Evolutionary conservation across 805 yeast genomes (phyloP).

Genomic region (Candida endomychidarum): DNA sequence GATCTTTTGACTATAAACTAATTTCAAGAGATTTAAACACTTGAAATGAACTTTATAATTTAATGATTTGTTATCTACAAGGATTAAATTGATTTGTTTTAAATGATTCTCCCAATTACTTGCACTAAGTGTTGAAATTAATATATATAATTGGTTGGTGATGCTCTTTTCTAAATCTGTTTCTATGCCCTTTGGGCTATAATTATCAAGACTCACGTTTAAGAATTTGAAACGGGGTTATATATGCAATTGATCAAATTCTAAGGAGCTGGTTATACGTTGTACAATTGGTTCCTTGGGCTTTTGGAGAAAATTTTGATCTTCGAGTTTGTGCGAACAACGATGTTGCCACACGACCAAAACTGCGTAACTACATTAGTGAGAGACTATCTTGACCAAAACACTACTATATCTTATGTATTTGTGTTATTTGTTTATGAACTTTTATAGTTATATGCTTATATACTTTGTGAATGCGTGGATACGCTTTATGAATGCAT

Average conservation of each 20-base stretch:
- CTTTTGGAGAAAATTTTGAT: slow-evolving; percentile 10
- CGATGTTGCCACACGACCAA: neutral
- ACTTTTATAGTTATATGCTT: neutral
- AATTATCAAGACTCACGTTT: slow-evolving; percentile 10
- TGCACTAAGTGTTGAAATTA: slow-evolving; percentile 44
- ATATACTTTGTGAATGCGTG: neutral
- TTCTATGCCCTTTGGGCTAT: slow-evolving; percentile 43
- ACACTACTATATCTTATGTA: no score
- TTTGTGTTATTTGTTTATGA: no score
- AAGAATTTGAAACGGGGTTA: neutral
- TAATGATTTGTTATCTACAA: slow-evolving; percentile 7
- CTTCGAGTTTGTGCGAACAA: slow-evolving; percentile 1
- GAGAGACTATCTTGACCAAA: no score
- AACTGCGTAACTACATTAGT: no score
- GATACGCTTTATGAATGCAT: no score
- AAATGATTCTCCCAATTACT: slow-evolving; percentile 40
- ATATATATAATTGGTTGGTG: slow-evolving; percentile 53
- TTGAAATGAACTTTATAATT: slow-evolving; percentile 5
- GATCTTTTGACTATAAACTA: neutral
- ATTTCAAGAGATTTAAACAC: slow-evolving; percentile 5
- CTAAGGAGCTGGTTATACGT: neutral
- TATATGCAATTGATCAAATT: slow-evolving; percentile 2
- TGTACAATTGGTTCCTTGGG: neutral
- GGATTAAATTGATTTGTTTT: slow-evolving; percentile 48
- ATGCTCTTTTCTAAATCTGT: slow-evolving; percentile 39